Percentiles rank a stretch among this genome's conserved stretches.
Conservation (phyloP, 768 basidiomycete genomes). For the Termitomyces sp. region DNA sequence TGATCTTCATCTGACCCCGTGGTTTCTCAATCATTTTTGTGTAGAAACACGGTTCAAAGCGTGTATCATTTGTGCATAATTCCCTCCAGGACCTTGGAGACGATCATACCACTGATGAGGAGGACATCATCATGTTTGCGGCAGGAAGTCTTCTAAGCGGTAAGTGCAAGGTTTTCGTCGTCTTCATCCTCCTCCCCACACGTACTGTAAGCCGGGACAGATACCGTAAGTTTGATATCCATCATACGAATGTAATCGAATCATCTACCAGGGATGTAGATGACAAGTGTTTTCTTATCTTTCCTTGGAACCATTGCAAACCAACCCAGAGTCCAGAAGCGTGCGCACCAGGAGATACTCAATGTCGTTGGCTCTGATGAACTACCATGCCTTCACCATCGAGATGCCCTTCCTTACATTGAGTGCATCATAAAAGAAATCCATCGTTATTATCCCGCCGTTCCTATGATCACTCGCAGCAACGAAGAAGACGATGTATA, state of each 20-base stretch:
- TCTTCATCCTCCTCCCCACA: neutral
- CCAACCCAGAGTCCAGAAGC: neutral
- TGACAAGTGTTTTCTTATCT: neutral
- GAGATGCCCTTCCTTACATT: neutral
- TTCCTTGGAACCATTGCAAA: neutral
- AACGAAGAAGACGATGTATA: neutral
- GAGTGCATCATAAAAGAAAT: neutral
- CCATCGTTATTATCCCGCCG: neutral
- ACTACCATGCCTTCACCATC: neutral
- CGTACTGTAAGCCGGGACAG: neutral
- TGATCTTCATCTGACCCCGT: neutral
- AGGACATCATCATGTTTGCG: neutral
- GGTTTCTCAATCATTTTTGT: too few relatives aligned
- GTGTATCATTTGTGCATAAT: neutral
- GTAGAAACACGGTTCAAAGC: neutral
- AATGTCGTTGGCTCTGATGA: neutral
- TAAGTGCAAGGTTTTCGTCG: neutral
- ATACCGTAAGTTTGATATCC: neutral
- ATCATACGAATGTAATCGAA: neutral
- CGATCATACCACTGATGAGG: neutral
- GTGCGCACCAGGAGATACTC: neutral
- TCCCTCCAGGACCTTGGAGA: neutral
- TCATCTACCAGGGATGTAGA: neutral
- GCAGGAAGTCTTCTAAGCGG: neutral
- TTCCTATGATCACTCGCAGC: neutral